These are phyloP conservation scores for Pulveroboletus sp. DNA, from an alignment of 768 basidiomycete species.

Conservation along the genomic window DNA sequence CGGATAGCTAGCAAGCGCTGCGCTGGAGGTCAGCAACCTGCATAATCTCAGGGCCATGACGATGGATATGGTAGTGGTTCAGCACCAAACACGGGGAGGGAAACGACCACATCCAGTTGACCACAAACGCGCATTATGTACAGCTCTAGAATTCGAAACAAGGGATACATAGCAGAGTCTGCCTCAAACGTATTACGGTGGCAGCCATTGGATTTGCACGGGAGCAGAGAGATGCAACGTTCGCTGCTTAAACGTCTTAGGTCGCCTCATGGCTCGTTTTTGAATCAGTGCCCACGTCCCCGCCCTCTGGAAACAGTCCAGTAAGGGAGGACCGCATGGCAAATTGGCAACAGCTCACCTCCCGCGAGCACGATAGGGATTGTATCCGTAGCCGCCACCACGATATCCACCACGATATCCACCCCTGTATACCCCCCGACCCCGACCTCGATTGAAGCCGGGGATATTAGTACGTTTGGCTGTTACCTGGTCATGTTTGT, in stretches of 20 bases:
- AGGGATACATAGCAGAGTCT: conserved; percentile 24
- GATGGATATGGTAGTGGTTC: not conserved
- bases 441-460: conserved; percentile 81
- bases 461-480: conserved; percentile 95
- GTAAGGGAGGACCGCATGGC: conserved; percentile 11
- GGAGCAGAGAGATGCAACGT: conserved; percentile 6
- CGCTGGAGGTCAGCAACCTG: conserved; percentile 24
- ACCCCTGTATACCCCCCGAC: conserved; percentile 63
- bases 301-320: conserved; percentile 46
- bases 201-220: conserved; percentile 9
- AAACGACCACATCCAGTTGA: not conserved
- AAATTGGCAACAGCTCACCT: conserved; percentile 45
- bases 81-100: not conserved
- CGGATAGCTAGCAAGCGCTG: conserved; percentile 42
- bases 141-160: conserved; percentile 27
- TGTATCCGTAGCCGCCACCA: conserved; percentile 49
- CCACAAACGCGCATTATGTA: conserved; percentile 22
- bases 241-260: conserved; percentile 8
- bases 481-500: conserved; percentile 61
- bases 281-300: conserved; percentile 59
- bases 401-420: conserved; percentile 58
- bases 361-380: conserved; percentile 62
- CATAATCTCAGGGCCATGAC: conserved; percentile 11
- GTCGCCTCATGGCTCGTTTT: conserved; percentile 20
- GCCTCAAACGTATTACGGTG: conserved; percentile 16